These are phyloP conservation scores for Cryptosporidium baileyi DNA, from an alignment of 169 alveolate genomes.

Conservation along the genomic window DNA sequence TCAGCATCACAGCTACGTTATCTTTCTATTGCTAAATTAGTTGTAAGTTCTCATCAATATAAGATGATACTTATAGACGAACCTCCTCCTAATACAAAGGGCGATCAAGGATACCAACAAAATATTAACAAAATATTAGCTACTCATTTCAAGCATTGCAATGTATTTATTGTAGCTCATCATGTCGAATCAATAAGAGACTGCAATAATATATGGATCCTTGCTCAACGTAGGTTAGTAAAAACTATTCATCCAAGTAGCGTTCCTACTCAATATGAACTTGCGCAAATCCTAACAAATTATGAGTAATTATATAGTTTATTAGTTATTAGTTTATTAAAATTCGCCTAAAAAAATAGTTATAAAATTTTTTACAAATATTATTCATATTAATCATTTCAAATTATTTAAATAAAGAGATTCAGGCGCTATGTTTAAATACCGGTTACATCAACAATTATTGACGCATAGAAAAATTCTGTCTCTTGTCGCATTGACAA, in stretches of 20 bases:
- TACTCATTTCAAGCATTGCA: slow-evolving; percentile 53
- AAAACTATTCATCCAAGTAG: slow-evolving; percentile 29
- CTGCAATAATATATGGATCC: slow-evolving; percentile 19
- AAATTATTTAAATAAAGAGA: too few relatives aligned
- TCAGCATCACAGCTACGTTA: slow-evolving; percentile 78
- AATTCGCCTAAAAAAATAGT: too few relatives aligned
- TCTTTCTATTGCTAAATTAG: slow-evolving; percentile 77
- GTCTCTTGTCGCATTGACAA: too few relatives aligned
- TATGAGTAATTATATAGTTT: slow-evolving; percentile 6
- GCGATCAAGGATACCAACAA: background rate
- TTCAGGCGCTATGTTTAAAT: too few relatives aligned
- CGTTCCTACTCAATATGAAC: slow-evolving; percentile 48
- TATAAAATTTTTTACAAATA: too few relatives aligned
- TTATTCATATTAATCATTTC: too few relatives aligned
- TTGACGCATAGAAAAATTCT: too few relatives aligned
- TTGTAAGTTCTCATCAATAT: slow-evolving; percentile 76
- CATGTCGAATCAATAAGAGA: slow-evolving; percentile 50
- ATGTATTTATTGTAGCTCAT: slow-evolving; percentile 53
- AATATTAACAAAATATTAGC: background rate
- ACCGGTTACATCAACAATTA: too few relatives aligned
- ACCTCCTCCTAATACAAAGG: slow-evolving; percentile 74
- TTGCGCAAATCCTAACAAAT: slow-evolving; percentile 32
- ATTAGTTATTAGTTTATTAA: too few relatives aligned
- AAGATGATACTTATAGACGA: slow-evolving; percentile 81
- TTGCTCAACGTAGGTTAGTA: slow-evolving; percentile 38